Percentiles rank a stretch among this genome's conserved stretches.
phyloP scores from a whole-genome alignment of 495 filamentous ascomycete species.

The Corynascus novoguineensis region DNA sequence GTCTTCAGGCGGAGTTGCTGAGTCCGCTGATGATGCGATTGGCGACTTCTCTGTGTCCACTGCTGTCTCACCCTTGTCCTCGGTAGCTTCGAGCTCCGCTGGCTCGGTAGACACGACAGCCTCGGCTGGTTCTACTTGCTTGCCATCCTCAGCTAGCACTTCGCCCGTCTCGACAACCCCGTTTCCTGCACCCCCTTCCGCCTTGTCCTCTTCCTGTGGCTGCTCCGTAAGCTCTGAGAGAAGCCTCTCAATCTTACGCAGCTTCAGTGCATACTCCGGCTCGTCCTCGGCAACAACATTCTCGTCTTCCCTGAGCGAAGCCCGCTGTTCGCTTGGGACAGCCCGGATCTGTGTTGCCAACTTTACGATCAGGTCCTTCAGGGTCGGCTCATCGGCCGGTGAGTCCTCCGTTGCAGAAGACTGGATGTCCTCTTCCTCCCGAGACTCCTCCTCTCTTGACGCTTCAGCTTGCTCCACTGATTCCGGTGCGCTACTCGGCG shows the following conservation, averaged over 20 bases:
- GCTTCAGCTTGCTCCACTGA: background rate
- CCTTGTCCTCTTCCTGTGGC: conserved; percentile 6
- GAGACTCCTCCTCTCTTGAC: conserved; percentile 14
- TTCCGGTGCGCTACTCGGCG: background rate
- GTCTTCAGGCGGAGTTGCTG: background rate
- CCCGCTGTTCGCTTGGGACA: conserved; percentile 2
- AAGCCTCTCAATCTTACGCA: conserved; percentile 37
- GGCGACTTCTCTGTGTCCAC: background rate
- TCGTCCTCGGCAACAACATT: conserved; percentile 7
- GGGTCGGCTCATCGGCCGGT: conserved; percentile 12
- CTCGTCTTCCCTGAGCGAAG: background rate
- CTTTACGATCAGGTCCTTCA: conserved; percentile 29
- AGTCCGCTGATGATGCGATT: background rate
- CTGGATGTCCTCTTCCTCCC: conserved; percentile 16
- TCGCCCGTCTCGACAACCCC: background rate
- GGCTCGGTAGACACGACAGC: background rate
- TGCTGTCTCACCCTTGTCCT: too few species aligned
- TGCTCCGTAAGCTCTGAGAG: conserved; percentile 34
- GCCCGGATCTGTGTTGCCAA: conserved; percentile 17
- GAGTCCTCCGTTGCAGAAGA: conserved; percentile 6
- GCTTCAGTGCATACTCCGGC: conserved; percentile 25
- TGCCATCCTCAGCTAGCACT: background rate
- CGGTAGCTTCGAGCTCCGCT: background rate
- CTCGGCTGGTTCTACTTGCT: background rate
- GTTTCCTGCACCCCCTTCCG: background rate